Base-by-base conservation (phyloP, 1,139 yeast species). In the Debaryomyces sp. region DNA sequence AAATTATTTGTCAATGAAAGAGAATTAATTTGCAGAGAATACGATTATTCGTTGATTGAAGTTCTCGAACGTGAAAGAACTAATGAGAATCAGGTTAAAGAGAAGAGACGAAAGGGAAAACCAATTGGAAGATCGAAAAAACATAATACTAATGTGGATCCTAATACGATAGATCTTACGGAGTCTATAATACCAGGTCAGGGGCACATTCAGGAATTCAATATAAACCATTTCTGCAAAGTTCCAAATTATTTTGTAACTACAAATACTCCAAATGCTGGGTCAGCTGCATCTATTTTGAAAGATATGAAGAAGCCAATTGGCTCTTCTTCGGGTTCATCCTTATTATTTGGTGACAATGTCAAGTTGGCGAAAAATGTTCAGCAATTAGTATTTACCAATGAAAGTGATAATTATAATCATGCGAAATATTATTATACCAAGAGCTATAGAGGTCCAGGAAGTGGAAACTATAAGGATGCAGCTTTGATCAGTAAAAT, bases 391-490 rank as follows among this genome's bases (percentile, higher is more conserved):
- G 67, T 68, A 5, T 64, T 67, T 43, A 69, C 66, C 52, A 68
- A 65, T 48, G 78, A 75, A 46, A 67, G 62, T 49, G 78, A 73
- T 45, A 63, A 63, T 37, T 62, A 63, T 51, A 64, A 64, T 48
- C 70, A 68, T 48, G 59, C 70, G 36, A 75, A 70, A 51, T 76
- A 75, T 54, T 75, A 66, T 54, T 76, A 75, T 53, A 64, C 70
- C 13, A 73, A 73, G 51, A 61, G 68, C 22, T 73, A 73, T 51
- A 62, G 80, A 41, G 80, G 81, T 0, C 78, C 79, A 4, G 80
- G 80, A 1, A 71, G 76, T 49, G 80, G 81, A 4, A 75, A 74
- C 52, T 76, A 74, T 54, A 76, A 76, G 53, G 81, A 76, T 57
- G 78, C 75, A 0, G 70, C 78, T 2, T 58, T 75, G 24, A 70